Conservation (phyloP, 768 basidiomycete species). For the Amylocystis lapponica region DNA sequence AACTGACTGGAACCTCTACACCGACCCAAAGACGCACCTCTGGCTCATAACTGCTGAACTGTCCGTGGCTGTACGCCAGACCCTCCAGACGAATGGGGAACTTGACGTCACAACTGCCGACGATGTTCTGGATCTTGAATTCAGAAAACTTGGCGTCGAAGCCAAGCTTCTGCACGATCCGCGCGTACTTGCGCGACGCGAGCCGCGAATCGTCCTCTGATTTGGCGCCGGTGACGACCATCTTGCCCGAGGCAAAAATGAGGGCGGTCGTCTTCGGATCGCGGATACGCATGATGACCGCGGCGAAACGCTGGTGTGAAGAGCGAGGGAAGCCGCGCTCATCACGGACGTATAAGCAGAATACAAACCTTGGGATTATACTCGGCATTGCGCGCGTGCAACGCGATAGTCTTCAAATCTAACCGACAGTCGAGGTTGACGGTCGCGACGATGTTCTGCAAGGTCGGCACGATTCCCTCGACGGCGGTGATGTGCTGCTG, state of each 20-base stretch:
- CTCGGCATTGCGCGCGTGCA: constrained; percentile 97
- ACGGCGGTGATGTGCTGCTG: constrained; percentile 95
- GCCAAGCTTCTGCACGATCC: constrained; percentile 98
- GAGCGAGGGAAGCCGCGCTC: constrained; percentile 55
- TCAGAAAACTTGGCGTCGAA: constrained; percentile 99
- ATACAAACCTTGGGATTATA: constrained; percentile 99
- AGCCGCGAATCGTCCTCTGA: constrained; percentile 96
- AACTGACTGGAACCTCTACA: background rate
- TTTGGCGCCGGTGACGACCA: constrained; percentile 99
- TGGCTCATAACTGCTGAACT: constrained; percentile 96
- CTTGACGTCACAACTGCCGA: constrained; percentile 96
- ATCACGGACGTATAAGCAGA: constrained; percentile 33
- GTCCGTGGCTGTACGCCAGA: constrained; percentile 94
- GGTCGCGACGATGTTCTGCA: constrained; percentile 99
- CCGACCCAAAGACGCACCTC: constrained; percentile 55
- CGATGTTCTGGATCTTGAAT: constrained; percentile 99
- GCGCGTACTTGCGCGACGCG: constrained; percentile 97
- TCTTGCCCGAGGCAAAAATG: constrained; percentile 99
- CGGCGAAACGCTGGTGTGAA: constrained; percentile 92
- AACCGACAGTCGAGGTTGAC: constrained; percentile 96
- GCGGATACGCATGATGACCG: constrained; percentile 99
- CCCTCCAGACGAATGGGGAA: constrained; percentile 98
- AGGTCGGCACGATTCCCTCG: constrained; percentile 96
- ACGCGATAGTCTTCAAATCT: constrained; percentile 96
- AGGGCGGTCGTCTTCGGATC: constrained; percentile 99